Percentiles rank a stretch among this genome's conserved stretches.
Conservation (phyloP, 2,329 filamentous ascomycete genomes). For the Epichloe uncinata region DNA sequence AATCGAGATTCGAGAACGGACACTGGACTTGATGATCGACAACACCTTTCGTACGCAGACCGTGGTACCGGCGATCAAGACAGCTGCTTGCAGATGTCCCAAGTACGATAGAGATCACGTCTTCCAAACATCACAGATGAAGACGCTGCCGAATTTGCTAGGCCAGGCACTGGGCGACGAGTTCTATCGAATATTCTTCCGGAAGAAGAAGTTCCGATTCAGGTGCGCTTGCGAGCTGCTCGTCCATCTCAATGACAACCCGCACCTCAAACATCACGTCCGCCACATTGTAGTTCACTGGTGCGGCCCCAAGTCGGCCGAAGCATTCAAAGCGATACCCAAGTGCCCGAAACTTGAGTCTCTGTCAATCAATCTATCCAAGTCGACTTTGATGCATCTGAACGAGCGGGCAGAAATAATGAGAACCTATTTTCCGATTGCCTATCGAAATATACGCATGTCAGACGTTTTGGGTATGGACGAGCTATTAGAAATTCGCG, state of each 20-base stretch:
- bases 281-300: constrained; percentile 28
- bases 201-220: constrained; percentile 24
- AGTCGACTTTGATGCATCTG: constrained; percentile 23
- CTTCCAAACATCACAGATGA: constrained; percentile 18
- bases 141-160: constrained; percentile 16
- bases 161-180: constrained; percentile 24
- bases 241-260: constrained; percentile 19
- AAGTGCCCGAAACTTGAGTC: constrained; percentile 21
- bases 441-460: constrained; percentile 18
- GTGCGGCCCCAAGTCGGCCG: constrained; percentile 24
- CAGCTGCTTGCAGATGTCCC: constrained; percentile 22
- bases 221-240: constrained; percentile 29
- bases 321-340: constrained; percentile 23
- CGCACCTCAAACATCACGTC: constrained; percentile 18
- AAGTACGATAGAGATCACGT: constrained; percentile 16
- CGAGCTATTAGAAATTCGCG: constrained; percentile 28
- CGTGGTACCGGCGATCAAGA: constrained; percentile 17
- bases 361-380: constrained; percentile 26
- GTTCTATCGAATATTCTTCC: constrained; percentile 26
- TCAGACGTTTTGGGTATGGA: constrained; percentile 29
- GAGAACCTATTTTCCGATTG: constrained; percentile 21
- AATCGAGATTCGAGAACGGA: constrained; percentile 24
- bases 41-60: constrained; percentile 15
- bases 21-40: constrained; percentile 23
- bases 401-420: constrained; percentile 21